Conservation (phyloP, 352 stramenopile species). For the Globisporangium radiosum region DNA sequence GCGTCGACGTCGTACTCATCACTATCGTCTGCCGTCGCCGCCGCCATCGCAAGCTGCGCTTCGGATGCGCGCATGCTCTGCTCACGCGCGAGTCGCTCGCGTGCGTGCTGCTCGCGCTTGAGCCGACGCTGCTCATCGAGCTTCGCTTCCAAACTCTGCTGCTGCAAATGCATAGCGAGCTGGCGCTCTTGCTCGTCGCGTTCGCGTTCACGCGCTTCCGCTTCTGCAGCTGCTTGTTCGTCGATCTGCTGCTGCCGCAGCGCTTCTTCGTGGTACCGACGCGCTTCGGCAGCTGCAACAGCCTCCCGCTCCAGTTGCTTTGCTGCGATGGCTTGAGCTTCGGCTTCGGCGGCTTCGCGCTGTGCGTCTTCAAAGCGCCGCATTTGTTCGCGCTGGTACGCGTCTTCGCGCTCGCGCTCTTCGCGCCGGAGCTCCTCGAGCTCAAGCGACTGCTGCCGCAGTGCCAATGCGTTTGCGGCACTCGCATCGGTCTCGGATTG, state of each 20-base stretch:
- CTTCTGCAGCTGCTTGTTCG: slow-evolving; percentile 15
- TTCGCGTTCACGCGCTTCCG: slow-evolving; percentile 23
- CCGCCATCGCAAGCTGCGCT: slow-evolving; percentile 23
- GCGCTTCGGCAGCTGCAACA: neutral
- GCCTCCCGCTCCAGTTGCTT: slow-evolving; percentile 4
- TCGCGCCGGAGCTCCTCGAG: slow-evolving; percentile 7
- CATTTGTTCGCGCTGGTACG: slow-evolving; percentile 13
- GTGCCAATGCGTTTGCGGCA: slow-evolving; percentile 2
- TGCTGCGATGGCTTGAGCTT: slow-evolving; percentile 1
- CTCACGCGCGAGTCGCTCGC: slow-evolving; percentile 39
- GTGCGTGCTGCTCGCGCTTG: slow-evolving; percentile 69
- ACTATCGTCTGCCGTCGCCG: slow-evolving; percentile 18
- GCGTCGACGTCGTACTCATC: slow-evolving; percentile 29
- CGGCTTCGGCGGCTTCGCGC: slow-evolving; percentile 12
- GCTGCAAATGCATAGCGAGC: neutral
- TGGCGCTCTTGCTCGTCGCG: slow-evolving; percentile 23
- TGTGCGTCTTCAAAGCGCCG: slow-evolving; percentile 16
- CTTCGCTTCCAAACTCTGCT: slow-evolving; percentile 27
- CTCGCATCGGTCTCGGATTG: slow-evolving; percentile 15
- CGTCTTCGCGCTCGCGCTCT: slow-evolving; percentile 9
- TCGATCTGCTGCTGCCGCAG: slow-evolving; percentile 18
- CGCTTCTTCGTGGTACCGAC: slow-evolving; percentile 7
- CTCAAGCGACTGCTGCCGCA: slow-evolving; percentile 1
- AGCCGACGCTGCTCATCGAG: slow-evolving; percentile 59
- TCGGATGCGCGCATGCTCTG: slow-evolving; percentile 26